Conservation (phyloP, 768 basidiomycete species). For the Psilocybe cyanescens region DNA sequence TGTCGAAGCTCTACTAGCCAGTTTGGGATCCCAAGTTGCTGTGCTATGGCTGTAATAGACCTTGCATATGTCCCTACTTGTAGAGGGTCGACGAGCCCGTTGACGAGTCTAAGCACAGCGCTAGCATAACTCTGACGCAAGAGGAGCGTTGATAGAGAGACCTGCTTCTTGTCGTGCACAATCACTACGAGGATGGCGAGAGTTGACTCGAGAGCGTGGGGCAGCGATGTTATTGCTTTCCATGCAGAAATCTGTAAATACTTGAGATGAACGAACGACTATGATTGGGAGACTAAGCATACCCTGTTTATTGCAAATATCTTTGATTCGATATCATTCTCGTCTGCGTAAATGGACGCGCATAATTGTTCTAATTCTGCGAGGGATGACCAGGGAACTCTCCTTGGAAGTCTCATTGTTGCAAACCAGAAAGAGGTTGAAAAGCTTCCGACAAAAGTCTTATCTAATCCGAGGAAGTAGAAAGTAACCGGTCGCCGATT, state of each 20-base stretch:
- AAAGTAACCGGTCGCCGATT: slow-evolving; percentile 10
- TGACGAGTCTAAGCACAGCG: slow-evolving; percentile 87
- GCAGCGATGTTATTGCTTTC: slow-evolving; percentile 74
- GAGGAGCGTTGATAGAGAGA: slow-evolving; percentile 42
- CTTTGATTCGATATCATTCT: slow-evolving; percentile 51
- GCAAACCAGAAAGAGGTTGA: not conserved
- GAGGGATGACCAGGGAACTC: slow-evolving; percentile 21
- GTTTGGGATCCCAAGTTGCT: slow-evolving; percentile 81
- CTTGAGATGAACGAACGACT: not conserved
- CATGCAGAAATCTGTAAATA: slow-evolving; percentile 72
- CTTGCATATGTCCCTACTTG: slow-evolving; percentile 90
- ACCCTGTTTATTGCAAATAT: slow-evolving; percentile 56
- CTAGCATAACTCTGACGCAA: slow-evolving; percentile 81
- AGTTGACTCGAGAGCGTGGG: slow-evolving; percentile 79
- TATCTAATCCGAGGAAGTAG: slow-evolving; percentile 7
- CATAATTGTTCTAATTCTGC: slow-evolving; percentile 20
- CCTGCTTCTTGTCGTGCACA: slow-evolving; percentile 50
- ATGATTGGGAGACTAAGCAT: slow-evolving; percentile 24
- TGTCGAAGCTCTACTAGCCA: slow-evolving; percentile 95
- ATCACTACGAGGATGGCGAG: slow-evolving; percentile 64
- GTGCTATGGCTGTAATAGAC: slow-evolving; percentile 87
- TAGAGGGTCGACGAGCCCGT: slow-evolving; percentile 93
- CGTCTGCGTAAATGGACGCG: slow-evolving; percentile 72
- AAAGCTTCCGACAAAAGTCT: slow-evolving; percentile 11
- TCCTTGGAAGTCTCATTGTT: slow-evolving; percentile 21